Base-by-base conservation (phyloP, 345 rosid genomes). In the Psidium guajava region DNA sequence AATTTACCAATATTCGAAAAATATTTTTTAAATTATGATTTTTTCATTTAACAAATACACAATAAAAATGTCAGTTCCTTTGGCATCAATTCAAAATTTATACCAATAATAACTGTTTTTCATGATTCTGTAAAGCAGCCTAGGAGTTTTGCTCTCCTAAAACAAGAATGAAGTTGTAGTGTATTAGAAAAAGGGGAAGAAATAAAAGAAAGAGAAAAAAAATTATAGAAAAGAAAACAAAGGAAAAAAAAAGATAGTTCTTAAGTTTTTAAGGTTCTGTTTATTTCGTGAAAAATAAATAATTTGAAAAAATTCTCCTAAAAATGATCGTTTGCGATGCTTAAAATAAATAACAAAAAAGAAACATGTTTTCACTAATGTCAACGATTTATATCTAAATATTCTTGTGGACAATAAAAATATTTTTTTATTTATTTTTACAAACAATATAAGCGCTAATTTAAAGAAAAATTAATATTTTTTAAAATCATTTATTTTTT, bases 401-500 rank as follows among this genome's bases (percentile, higher is more conserved):
- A 3, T 7, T 6, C 27, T 61, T 16, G 21, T 28, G 42, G 5
- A 28, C 1, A 1, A 61, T 61, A 3, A 28, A 27, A 61, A 15
- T 61, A 61, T 28, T 61, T 0, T 8, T 61, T 28, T 0, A 61
- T 28, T 61, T 50, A 61, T 8, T 61, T 54, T 28, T 61, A 0
- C 28, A 15, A 28, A 11, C 5, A 0, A 28, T 6, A 59, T 59
- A 59, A 61, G 1, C 2, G 1, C 15, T 61, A 3, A 61, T 28
- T 28, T 6, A 12, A 3, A 28, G 3, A 1, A 61, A 61, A 61
- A 61, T 28, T 28, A 9, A 28, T 14, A 15, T 15, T 28, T 64
- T 64, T 61, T 6, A 1, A 61, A 14, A 28, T 61, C 1, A 0
- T 3, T 61, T 0, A 14, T 61, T 61, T 16, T 6, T 8, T 0